Base-by-base conservation (phyloP, 1,284 basidiomycete genomes). In the Abortiporus biennis region DNA sequence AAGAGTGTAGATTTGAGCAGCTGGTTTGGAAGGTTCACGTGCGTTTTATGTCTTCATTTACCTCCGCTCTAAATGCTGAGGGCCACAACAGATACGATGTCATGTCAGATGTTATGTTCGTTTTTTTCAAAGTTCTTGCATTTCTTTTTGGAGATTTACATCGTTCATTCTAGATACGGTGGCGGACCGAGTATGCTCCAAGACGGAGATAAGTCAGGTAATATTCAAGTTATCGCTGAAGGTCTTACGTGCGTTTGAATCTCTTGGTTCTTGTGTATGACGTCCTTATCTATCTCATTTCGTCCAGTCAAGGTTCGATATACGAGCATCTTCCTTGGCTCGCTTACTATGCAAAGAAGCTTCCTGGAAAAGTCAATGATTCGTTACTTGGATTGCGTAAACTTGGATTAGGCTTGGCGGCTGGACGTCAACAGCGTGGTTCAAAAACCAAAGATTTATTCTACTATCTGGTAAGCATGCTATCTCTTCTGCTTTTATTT, bases 91-190 rank as follows among this genome's bases (percentile, higher is more conserved):
- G 78, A 31, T 76, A 72, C 44, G 79, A 81, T 53, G 71, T 81
- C 45, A 78, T 80, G 76, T 73, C 73, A 19, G 76, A 78, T 47
- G 65, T 81, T 59, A 74, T 69, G 76, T 79, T 56, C 55, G 67
- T 63, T n/a, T 17, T 11, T 41, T 17, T 16, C 16, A 13, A 30
- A 8, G 4, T 4, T 20, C 17, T 40, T 31, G 11, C 3, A 41
- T 3, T 6, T 3, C 30, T 8, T 19, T 19, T n/a, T n/a, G n/a
- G 8, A 29, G 9, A n/a, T 19, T 34, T n/a, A n/a, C n/a, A 12
- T 13, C 12, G 13, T 4, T 24, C 15, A 21, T 38, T 38, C 8
- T 6, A 43, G 42, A 5, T 43, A 38, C 22, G 42, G 42, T 16
- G 42, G 42, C 11, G 36, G 17, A 4, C n/a, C 20, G 11, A 36